Evolutionary conservation across 306 rosid genomes (phyloP).

Genomic region (Cicer judaicum): DNA sequence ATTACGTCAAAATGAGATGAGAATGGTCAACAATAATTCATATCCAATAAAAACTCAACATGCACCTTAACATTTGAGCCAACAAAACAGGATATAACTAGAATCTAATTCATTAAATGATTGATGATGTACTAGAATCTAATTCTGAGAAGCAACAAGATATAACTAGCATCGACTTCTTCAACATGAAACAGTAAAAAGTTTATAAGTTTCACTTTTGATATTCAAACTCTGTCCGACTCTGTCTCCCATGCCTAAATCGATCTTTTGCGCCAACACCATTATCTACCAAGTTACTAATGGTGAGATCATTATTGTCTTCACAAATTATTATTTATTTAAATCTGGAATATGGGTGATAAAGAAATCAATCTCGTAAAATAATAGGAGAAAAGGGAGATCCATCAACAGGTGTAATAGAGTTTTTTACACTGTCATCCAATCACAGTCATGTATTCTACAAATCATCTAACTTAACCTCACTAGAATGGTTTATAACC

Average conservation of each 20-base stretch:
- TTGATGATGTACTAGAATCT: constrained; percentile 1
- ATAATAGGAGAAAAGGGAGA: not conserved
- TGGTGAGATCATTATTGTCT: constrained; percentile 8
- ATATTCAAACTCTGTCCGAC: constrained; percentile 22
- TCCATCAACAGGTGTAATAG: too few relatives aligned
- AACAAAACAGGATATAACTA: not conserved
- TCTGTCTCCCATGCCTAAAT: constrained; percentile 27
- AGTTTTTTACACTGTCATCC: too few relatives aligned
- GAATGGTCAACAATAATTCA: not conserved
- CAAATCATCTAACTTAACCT: too few relatives aligned
- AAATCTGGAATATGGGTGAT: constrained; percentile 5
- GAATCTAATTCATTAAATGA: constrained; percentile 3
- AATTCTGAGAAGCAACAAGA: not conserved
- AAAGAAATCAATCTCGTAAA: constrained; percentile 29
- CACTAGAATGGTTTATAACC: too few relatives aligned
- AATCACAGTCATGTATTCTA: too few relatives aligned
- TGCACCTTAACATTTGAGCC: constrained; percentile 4
- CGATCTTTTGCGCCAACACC: not conserved
- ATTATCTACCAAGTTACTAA: not conserved
- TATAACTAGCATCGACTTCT: not conserved
- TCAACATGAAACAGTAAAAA: constrained; percentile 4
- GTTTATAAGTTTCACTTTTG: not conserved
- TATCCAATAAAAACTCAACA: constrained; percentile 20
- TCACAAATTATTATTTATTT: not conserved
- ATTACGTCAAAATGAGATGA: constrained; percentile 10